These are phyloP conservation scores for Boletus rex-veris DNA, from an alignment of 768 basidiomycete genomes.

Conservation along the genomic window DNA sequence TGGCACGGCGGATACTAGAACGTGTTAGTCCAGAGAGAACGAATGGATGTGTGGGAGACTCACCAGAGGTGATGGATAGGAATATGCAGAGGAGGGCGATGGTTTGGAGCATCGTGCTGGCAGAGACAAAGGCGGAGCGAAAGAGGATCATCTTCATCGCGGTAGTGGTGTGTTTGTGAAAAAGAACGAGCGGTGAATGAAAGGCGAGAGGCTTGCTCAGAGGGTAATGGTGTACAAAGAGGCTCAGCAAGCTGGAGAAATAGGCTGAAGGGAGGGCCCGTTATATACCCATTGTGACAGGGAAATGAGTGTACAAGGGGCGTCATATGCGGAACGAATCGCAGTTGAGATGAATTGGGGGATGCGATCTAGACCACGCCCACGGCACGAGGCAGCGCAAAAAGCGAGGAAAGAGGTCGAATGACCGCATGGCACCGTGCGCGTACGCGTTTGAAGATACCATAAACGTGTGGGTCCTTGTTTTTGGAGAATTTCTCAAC, in stretches of 20 bases:
- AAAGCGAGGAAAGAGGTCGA: not conserved
- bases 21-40: no score
- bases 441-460: not conserved
- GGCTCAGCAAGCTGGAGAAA: not conserved
- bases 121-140: slow-evolving; percentile 17
- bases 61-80: slow-evolving; percentile 9
- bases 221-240: not conserved
- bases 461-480: slow-evolving; percentile 7
- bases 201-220: slow-evolving; percentile 16
- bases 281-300: slow-evolving; percentile 8
- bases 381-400: not conserved
- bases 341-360: not conserved
- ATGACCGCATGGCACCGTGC: not conserved
- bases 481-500: slow-evolving; percentile 6
- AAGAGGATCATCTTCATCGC: slow-evolving; percentile 22
- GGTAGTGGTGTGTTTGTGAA: not conserved
- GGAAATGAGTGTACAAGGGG: slow-evolving; percentile 7
- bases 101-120: slow-evolving; percentile 1
- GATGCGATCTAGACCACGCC: not conserved
- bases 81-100: slow-evolving; percentile 11
- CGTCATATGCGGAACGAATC: slow-evolving; percentile 16
- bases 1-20: slow-evolving; percentile 14
- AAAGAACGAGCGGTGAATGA: not conserved
- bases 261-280: not conserved
- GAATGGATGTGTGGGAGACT: not conserved